A percentile compares a stretch with the other conserved stretches of the same genome.
Conservation (phyloP, 176 grass and related monocot species). For the Rhynchospora tenuis region DNA sequence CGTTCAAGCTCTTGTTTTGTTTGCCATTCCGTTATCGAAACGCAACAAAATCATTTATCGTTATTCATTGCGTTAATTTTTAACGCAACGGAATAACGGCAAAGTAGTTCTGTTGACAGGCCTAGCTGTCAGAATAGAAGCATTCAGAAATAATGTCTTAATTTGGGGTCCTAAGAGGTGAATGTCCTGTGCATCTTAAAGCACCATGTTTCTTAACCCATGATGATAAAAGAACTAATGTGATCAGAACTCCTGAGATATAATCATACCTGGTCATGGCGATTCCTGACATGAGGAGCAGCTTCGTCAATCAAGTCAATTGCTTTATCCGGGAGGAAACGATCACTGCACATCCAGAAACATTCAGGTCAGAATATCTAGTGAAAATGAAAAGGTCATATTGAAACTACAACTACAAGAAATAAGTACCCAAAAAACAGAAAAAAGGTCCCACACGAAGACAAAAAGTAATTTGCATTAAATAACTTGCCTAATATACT, state of each 20-base stretch:
- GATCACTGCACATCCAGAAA: constrained; percentile 56
- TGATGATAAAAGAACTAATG: background rate
- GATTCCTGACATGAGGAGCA: constrained; percentile 92
- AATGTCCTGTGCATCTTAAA: too few species aligned
- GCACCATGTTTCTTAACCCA: background rate
- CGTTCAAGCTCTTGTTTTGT: too few species aligned
- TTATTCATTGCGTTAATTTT: too few species aligned
- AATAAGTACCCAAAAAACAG: background rate
- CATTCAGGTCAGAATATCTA: constrained; percentile 5
- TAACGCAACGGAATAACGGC: too few species aligned
- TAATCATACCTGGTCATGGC: constrained; percentile 67
- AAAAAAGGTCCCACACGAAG: background rate
- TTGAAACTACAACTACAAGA: background rate
- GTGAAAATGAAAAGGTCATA: background rate
- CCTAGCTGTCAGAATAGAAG: constrained; percentile 44
- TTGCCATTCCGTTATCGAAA: too few species aligned
- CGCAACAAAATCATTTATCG: too few species aligned
- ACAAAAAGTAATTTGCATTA: background rate
- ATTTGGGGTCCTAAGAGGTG: too few species aligned
- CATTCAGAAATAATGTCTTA: background rate
- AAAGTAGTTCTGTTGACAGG: too few species aligned
- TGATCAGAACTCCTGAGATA: background rate
- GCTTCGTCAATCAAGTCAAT: constrained; percentile 99
- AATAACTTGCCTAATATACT: constrained; percentile 77
- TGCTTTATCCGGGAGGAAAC: constrained; percentile 96